A percentile compares a stretch with the other conserved stretches of the same genome.
Evolutionary conservation across 495 filamentous ascomycete species (phyloP).

Genomic region (Penicillium maclennaniae): DNA sequence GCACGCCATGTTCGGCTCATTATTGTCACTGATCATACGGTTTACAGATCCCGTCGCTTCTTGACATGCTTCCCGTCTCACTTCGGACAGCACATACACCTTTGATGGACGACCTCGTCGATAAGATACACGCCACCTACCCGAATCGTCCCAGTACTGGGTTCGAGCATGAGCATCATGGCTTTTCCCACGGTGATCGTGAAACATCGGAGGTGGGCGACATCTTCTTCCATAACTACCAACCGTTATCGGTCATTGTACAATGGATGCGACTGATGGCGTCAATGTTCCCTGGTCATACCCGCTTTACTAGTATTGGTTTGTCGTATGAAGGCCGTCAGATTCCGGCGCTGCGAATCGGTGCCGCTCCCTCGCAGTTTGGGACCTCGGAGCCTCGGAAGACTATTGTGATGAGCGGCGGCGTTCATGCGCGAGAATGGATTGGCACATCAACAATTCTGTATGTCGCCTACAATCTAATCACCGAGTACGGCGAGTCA

Average conservation of each 20-base stretch:
- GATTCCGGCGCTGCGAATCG: constrained; percentile 79
- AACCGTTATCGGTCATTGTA: constrained; percentile 69
- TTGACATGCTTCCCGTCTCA: constrained; percentile 74
- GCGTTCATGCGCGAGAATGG: constrained; percentile 92
- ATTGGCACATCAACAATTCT: constrained; percentile 90
- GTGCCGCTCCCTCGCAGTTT: constrained; percentile 49
- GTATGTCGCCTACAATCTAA: constrained; percentile 85
- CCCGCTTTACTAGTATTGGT: constrained; percentile 70
- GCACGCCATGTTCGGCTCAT: constrained; percentile 1
- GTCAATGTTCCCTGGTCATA: constrained; percentile 81
- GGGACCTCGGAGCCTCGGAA: constrained; percentile 51
- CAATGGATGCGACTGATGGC: constrained; percentile 89
- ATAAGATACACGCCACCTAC: constrained; percentile 73
- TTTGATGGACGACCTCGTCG: constrained; percentile 77
- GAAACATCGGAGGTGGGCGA: constrained; percentile 44
- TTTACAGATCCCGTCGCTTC: constrained; percentile 64
- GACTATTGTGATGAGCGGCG: constrained; percentile 79
- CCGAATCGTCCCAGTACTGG: constrained; percentile 39
- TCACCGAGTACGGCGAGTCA: constrained; percentile 71
- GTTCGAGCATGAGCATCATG: constrained; percentile 27
- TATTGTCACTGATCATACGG: neutral
- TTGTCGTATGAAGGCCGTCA: constrained; percentile 80
- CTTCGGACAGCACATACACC: constrained; percentile 68
- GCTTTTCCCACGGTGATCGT: constrained; percentile 32
- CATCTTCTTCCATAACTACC: constrained; percentile 86